phyloP scores from a whole-genome alignment of 1,284 basidiomycete species.

The Irpex lacteus region DNA sequence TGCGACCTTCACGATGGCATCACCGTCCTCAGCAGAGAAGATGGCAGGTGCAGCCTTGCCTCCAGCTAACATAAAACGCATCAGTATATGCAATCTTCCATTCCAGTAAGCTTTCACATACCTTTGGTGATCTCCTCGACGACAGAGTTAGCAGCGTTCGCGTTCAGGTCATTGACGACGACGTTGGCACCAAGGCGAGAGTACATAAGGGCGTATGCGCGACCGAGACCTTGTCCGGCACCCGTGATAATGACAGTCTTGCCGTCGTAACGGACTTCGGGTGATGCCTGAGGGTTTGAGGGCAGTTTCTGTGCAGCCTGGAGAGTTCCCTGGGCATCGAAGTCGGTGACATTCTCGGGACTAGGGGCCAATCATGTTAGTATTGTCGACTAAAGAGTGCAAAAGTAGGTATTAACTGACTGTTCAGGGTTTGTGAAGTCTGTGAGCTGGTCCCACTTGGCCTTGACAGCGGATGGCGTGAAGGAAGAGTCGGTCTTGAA shows the following conservation, averaged over 20 bases:
- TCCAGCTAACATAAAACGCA: conserved; percentile 51
- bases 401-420: conserved; percentile 37
- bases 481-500: conserved; percentile 92
- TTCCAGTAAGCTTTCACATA: conserved; percentile 22
- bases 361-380: conserved; percentile 30
- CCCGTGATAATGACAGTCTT: conserved; percentile 96
- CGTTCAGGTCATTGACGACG: conserved; percentile 94
- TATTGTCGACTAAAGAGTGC: neutral
- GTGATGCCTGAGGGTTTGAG: conserved; percentile 71
- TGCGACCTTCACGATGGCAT: conserved; percentile 86
- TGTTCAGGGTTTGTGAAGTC: conserved; percentile 82
- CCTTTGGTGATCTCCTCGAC: conserved; percentile 86
- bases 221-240: conserved; percentile 90
- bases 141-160: conserved; percentile 81
- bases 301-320: conserved; percentile 67
- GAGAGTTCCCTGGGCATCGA: conserved; percentile 68
- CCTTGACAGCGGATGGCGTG: conserved; percentile 92
- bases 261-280: conserved; percentile 79
- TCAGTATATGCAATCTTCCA: conserved; percentile 5
- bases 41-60: conserved; percentile 86
- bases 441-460: conserved; percentile 78
- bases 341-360: conserved; percentile 69
- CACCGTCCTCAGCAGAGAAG: conserved; percentile 90
- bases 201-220: conserved; percentile 91
- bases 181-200: conserved; percentile 92